Percentiles rank a stretch among this genome's conserved stretches.
Evolutionary conservation across 2,329 filamentous ascomycete genomes (phyloP).

Genomic region (Fusarium sp.): DNA sequence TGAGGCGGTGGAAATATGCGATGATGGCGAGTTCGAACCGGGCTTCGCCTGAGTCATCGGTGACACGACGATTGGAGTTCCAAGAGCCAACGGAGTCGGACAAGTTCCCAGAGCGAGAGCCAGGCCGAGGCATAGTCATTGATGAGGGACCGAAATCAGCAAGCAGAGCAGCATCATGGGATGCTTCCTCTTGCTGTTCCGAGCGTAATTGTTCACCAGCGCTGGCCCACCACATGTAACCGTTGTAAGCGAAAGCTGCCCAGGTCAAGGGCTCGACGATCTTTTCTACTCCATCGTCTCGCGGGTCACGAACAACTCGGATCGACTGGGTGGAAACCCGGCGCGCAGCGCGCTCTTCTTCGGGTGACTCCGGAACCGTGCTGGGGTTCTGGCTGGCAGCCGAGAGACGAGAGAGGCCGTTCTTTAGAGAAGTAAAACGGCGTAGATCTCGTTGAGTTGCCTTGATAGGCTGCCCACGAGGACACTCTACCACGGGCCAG

Average conservation of each 20-base stretch:
- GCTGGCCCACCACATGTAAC: conserved; percentile 93
- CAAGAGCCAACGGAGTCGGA: conserved; percentile 64
- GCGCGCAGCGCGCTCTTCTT: conserved; percentile 47
- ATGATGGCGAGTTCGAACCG: conserved; percentile 78
- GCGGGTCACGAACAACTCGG: conserved; percentile 54
- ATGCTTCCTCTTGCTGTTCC: conserved; percentile 71
- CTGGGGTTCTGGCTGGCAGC: conserved; percentile 41
- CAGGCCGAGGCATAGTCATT: conserved; percentile 51
- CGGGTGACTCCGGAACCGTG: conserved; percentile 49
- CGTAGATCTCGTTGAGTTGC: conserved; percentile 93
- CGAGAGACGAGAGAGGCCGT: conserved; percentile 69
- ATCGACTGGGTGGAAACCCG: conserved; percentile 50
- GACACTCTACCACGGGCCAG: conserved; percentile 83
- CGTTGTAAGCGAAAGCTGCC: conserved; percentile 83
- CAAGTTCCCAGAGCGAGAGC: conserved; percentile 55
- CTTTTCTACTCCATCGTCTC: conserved; percentile 66
- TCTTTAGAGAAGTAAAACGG: conserved; percentile 79
- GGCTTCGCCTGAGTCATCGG: conserved; percentile 61
- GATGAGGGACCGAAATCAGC: conserved; percentile 63
- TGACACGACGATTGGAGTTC: conserved; percentile 53
- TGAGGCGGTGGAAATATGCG: conserved; percentile 85
- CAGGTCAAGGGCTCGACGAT: conserved; percentile 76
- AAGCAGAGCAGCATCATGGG: conserved; percentile 69
- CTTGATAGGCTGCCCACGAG: conserved; percentile 76
- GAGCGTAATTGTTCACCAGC: conserved; percentile 79